Conservation (phyloP, 73 alveolate species). For the Paramecium caudatum region DNA sequence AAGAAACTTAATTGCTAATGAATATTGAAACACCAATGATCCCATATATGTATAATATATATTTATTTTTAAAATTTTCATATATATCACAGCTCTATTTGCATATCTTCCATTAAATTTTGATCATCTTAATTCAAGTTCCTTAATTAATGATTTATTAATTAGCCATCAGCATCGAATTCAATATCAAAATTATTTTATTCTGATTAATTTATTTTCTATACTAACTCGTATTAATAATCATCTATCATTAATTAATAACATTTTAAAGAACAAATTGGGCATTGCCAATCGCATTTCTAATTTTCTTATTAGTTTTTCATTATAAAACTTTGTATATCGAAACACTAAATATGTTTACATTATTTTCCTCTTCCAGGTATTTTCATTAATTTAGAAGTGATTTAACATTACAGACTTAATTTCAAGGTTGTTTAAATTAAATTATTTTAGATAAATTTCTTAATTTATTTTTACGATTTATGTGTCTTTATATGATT, state of each 20-base stretch:
- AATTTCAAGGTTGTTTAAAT: no score
- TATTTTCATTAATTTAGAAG: not conserved
- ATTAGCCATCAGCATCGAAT: not conserved
- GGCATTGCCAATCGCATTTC: constrained; percentile 15
- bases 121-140: not conserved
- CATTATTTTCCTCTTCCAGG: not conserved
- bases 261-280: constrained; percentile 1
- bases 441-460: not conserved
- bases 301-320: not conserved
- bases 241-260: not conserved
- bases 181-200: not conserved
- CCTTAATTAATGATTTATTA: not conserved
- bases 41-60: not conserved
- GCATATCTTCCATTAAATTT: not conserved
- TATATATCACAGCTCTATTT: constrained; percentile 45
- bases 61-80: not conserved
- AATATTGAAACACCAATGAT: constrained; percentile 19
- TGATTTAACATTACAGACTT: no score
- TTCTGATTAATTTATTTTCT: not conserved
- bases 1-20: not conserved
- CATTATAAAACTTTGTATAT: not conserved
- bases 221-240: not conserved
- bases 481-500: not conserved
- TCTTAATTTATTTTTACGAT: not conserved
- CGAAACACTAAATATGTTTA: constrained; percentile 1